A percentile compares a stretch with the other conserved stretches of the same genome.
These are phyloP conservation scores for Seminavis robusta DNA, from an alignment of 108 stramenopile species.

Conservation along the genomic window DNA sequence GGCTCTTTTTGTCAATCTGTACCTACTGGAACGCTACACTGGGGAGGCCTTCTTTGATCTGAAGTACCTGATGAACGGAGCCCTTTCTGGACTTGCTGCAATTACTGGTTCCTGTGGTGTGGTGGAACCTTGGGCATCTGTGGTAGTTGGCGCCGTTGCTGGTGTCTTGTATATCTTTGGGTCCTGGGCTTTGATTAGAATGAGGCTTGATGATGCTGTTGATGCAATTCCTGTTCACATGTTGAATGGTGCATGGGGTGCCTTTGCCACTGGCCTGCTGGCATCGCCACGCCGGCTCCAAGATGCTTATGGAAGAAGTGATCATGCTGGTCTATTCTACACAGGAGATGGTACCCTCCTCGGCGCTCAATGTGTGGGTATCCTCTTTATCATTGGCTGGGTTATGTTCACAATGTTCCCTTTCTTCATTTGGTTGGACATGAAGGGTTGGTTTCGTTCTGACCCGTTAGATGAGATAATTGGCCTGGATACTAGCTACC, in stretches of 20 bases:
- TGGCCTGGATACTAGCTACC: conserved; percentile 77
- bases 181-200: conserved; percentile 51
- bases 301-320: conserved; percentile 44
- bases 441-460: conserved; percentile 69
- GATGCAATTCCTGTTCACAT: conserved; percentile 93
- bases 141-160: conserved; percentile 76
- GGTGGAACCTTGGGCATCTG: conserved; percentile 80
- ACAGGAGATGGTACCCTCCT: conserved; percentile 58
- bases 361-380: conserved; percentile 60
- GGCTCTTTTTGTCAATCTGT: conserved; percentile 46
- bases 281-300: conserved; percentile 44
- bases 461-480: conserved; percentile 79
- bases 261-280: conserved; percentile 80
- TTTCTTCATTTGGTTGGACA: conserved; percentile 68
- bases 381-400: conserved; percentile 83
- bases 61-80: conserved; percentile 51
- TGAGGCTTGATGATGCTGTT: conserved; percentile 90
- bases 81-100: conserved; percentile 71
- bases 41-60: conserved; percentile 59
- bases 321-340: conserved; percentile 67
- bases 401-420: conserved; percentile 62
- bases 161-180: conserved; percentile 78
- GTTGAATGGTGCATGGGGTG: conserved; percentile 83
- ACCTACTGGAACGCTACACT: conserved; percentile 29
- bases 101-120: conserved; percentile 88